Evolutionary conservation across 805 yeast genomes (phyloP).

Genomic region (Ogataea parapolymorpha): DNA sequence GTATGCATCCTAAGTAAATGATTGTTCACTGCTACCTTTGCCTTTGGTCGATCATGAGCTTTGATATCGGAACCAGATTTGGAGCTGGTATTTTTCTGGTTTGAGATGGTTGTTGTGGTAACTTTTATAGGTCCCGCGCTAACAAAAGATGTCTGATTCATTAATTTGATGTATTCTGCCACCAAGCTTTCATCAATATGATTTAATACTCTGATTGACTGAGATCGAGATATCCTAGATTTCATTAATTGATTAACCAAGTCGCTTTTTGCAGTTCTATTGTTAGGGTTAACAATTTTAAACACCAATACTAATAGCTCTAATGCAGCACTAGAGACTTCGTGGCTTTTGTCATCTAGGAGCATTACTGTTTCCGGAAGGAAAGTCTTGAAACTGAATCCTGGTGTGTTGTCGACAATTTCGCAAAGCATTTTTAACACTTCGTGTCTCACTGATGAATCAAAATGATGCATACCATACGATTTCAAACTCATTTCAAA

Average conservation of each 20-base stretch:
- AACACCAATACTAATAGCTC: constrained; percentile 37
- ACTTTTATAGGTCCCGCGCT: constrained; percentile 30
- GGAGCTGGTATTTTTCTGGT: neutral
- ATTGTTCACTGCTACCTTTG: neutral
- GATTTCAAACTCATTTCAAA: constrained; percentile 46
- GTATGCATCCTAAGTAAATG: neutral
- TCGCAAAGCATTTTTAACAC: constrained; percentile 43
- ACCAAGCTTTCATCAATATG: constrained; percentile 31
- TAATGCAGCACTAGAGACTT: constrained; percentile 18
- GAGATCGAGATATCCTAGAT: constrained; percentile 30
- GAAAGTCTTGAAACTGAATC: constrained; percentile 33
- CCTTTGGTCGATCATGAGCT: neutral
- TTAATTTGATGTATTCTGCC: constrained; percentile 14
- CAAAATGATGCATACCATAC: constrained; percentile 40
- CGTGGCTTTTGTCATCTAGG: constrained; percentile 17
- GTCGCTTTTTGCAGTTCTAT: constrained; percentile 42
- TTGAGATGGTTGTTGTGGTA: constrained; percentile 16
- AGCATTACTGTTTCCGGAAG: constrained; percentile 25
- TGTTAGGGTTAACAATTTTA: constrained; percentile 29
- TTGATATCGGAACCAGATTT: neutral
- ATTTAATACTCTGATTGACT: constrained; percentile 26
- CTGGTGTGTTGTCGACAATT: constrained; percentile 36
- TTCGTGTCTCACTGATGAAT: constrained; percentile 39
- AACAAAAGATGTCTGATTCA: constrained; percentile 23
- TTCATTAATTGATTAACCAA: constrained; percentile 39